A percentile compares a stretch with the other conserved stretches of the same genome.
phyloP scores from a whole-genome alignment of 2,329 filamentous ascomycete species.

The Microsporum audouinii region DNA sequence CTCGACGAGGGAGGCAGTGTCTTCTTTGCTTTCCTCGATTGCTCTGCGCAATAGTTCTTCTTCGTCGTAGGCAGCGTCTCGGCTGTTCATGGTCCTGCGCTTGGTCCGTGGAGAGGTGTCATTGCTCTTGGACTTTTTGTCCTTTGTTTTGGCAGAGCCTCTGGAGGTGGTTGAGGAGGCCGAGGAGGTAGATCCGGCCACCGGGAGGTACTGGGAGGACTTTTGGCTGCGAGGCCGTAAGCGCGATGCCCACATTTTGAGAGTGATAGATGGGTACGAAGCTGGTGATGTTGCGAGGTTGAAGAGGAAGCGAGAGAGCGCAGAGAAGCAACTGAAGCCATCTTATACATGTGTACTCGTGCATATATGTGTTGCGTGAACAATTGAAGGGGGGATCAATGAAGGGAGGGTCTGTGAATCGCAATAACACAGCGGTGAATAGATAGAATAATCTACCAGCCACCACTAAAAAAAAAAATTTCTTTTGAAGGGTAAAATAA shows the following conservation, averaged over 20 bases:
- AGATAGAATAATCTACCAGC: not conserved
- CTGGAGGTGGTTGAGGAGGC: slow-evolving; percentile 35
- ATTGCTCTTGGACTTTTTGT: slow-evolving; percentile 39
- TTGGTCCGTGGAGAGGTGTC: slow-evolving; percentile 55
- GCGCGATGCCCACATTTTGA: slow-evolving; percentile 16
- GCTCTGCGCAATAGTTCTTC: slow-evolving; percentile 78
- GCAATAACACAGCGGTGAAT: not conserved
- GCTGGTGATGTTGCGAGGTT: not conserved
- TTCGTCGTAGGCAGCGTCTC: slow-evolving; percentile 89
- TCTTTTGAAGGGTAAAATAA: not conserved
- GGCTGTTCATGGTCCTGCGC: slow-evolving; percentile 91
- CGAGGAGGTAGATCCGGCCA: slow-evolving; percentile 40
- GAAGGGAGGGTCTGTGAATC: not conserved
- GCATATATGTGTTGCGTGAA: not conserved
- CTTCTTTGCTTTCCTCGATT: slow-evolving; percentile 89
- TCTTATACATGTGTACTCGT: not conserved
- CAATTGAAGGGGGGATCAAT: not conserved
- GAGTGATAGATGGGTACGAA: not conserved
- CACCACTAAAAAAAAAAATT: not conserved
- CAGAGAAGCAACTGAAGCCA: not conserved
- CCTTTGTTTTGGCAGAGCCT: slow-evolving; percentile 30
- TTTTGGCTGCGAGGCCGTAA: slow-evolving; percentile 41
- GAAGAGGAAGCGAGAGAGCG: not conserved
- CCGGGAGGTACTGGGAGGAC: slow-evolving; percentile 53
- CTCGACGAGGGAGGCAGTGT: slow-evolving; percentile 48